These are phyloP conservation scores for Solanum sejunctum DNA, from an alignment of 257 asterid genomes.

Conservation along the genomic window DNA sequence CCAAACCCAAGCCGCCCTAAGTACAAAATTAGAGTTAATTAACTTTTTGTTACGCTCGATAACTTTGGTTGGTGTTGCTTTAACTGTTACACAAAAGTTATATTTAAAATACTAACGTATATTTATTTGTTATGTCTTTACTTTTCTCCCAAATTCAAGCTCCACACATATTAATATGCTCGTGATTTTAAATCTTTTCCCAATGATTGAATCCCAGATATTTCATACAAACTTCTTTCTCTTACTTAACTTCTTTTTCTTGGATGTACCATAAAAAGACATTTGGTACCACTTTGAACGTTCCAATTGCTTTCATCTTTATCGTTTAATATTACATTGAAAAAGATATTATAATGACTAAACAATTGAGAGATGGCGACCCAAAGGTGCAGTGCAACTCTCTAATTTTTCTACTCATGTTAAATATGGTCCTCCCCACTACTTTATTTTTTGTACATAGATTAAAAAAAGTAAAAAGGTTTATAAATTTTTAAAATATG, in stretches of 20 bases:
- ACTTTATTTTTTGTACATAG: too few species aligned
- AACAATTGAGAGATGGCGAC: not conserved
- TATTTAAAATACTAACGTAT: too few species aligned
- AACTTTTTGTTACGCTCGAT: too few species aligned
- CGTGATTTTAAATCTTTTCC: not conserved
- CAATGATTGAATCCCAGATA: not conserved
- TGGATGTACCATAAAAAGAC: not conserved
- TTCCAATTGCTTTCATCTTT: not conserved
- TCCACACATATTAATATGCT: not conserved
- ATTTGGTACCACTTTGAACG: not conserved
- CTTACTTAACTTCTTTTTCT: not conserved
- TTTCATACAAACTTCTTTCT: not conserved
- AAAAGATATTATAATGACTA: not conserved
- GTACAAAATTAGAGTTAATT: too few species aligned
- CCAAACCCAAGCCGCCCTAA: too few species aligned
- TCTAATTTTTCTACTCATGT: not conserved
- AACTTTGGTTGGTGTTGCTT: too few species aligned
- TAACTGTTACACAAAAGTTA: too few species aligned
- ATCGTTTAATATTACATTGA: not conserved
- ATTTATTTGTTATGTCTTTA: not conserved
- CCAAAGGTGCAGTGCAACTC: not conserved
- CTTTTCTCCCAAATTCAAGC: not conserved
- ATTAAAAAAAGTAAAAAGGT: too few species aligned
- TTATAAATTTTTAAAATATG: too few species aligned
- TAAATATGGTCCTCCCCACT: not conserved